Base-by-base conservation (phyloP, 2,329 filamentous ascomycete species). In the Claviceps fusiformis region DNA sequence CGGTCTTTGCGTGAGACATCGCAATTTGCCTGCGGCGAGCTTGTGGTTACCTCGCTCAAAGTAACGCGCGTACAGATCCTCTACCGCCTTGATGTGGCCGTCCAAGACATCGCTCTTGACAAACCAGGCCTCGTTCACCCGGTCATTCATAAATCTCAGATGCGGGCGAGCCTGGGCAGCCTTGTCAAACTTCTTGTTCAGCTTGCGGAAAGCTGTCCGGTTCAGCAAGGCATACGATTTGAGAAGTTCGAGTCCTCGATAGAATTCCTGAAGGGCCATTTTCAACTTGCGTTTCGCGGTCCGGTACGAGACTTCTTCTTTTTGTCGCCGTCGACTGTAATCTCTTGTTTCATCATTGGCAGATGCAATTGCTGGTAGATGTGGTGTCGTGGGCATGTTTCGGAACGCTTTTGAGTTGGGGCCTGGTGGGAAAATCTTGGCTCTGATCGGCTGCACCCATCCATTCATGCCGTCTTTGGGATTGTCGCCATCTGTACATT, bases 141-240 rank as follows among this genome's bases (percentile, higher is more conserved):
- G 92, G 62, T 96, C 91, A 37, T 85, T 85, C 80, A 96, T 87
- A 68, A 92, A 97, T 33, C 86, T 81, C 65, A 87, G 79, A 0
- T 85, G 79, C 0, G 89, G 89, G 11, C 86, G 80, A 45, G 89
- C 85, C 62, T 90, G 82, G 55, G 90, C 82, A 2, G 86, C 82
- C 72, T 97, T 98, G 75, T 97, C 91, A 67, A 95, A 97, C 70
- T 98, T 98, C 70, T 98, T 98, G 71, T 95, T 96, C 66, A 98
- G 89, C 69, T 98, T 98, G 37, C 91, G 85, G 65, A 97, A 97
- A 0, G 90, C 93, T 0, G 89, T 95, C 51, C 89, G 81, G 68
- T 98, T 98, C 15, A 96, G 76, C 27, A 95, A 73, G 1, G 90
- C 86, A 63, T 95, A 98, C 0, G 89, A 87, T 71, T 96, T 97